Evolutionary conservation across 805 yeast species (phyloP), one percentile per base, ranked within the genome.

Genomic region (Alloascoidea hylecoeti): DNA sequence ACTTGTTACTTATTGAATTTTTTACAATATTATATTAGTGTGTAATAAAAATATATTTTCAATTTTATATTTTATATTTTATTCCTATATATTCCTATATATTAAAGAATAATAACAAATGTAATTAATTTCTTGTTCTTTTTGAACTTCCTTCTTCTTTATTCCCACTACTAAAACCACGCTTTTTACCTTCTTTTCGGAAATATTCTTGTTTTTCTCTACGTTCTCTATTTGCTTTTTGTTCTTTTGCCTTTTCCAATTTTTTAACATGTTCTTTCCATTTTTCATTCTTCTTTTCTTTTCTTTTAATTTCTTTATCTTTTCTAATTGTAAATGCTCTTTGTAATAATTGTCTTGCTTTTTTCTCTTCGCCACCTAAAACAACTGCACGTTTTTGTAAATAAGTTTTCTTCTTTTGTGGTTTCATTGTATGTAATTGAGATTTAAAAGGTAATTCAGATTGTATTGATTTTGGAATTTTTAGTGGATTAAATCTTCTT

Each of bases 371-470:
- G 13, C 94, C 95, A 33, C 78, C 82, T 32, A 88, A 61, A 4
- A 92, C 92, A 39, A 92, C 96, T 1, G 98, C 98, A 52, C 98
- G 75, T 65, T 86, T 92, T 40, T 68, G 72, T 72, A 80, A 55
- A 53, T 89, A 92, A 0, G 95, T 77, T 51, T 72, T 68, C 43
- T 46, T 45, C 65, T 71, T 76, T 58, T 82, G 92, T 17, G 95
- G 94, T 56, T 78, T 81, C 92, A 84, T 81, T 49, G 74, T 72
- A 46, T 78, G 81, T 36, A 88, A 72, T 65, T 92, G 97, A 9
- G 96, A 84, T 52, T 80, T 81, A 66, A 83, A 92, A 30, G 99
- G 99, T 45, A 92, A 66, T 28, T 75, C 75, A 18, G 76, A 64
- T 55, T 78, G 84, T 42, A 92, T 58, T 5, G 81, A 56, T 50